Base-by-base conservation (phyloP, 371 early-diverging fungal genomes). In the Saksenaea vasiformis region DNA sequence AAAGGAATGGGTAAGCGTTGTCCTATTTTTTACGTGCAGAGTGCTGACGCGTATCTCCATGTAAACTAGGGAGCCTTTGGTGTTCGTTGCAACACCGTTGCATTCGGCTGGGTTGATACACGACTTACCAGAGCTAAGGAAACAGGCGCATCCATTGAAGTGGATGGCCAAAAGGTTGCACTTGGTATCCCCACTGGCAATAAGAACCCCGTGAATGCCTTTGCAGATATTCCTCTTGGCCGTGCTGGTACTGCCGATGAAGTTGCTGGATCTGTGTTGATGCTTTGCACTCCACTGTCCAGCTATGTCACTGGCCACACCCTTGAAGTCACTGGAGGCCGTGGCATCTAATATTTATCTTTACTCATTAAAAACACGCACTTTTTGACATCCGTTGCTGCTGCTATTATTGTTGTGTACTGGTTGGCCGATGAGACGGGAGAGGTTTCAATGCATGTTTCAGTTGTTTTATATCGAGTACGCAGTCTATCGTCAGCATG, bases 41-140 rank as follows among this genome's bases (percentile, higher is more conserved):
- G 13, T 54, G 36, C 44, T 58, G 3, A 28, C 27, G 15, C 13
- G 14, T 43, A 5, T 26, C 26, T 3, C 31, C 10, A n/a, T n/a
- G 19, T 35, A 19, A n/a, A 19, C n/a, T 22, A 66, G 67, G 77
- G 88, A 58, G 57, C 63, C 24, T 80, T 85, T 53, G 87, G 87
- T 57, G 86, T 87, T 39, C 85, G 88, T 66, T 80, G 79, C 73
- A 87, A 87, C 79, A 84, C 85, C 14, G 84, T 88, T 66, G 88
- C 87, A 22, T 87, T 84, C 57, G 89, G 89, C 47, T 83, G 84
- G 77, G 82, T 87, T 51, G 88, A 89, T 58, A 89, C 89, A 36
- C 88, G 88, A 68, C 72, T 89, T 59, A 89, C 89, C 54, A 86
- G 85, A 64, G 86, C 89, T 63, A 89, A 89, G 81, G 89, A 87